A percentile compares a stretch with the other conserved stretches of the same genome.
phyloP scores from a whole-genome alignment of 2,329 filamentous ascomycete species.

The Ophiostoma himal-ulmi region DNA sequence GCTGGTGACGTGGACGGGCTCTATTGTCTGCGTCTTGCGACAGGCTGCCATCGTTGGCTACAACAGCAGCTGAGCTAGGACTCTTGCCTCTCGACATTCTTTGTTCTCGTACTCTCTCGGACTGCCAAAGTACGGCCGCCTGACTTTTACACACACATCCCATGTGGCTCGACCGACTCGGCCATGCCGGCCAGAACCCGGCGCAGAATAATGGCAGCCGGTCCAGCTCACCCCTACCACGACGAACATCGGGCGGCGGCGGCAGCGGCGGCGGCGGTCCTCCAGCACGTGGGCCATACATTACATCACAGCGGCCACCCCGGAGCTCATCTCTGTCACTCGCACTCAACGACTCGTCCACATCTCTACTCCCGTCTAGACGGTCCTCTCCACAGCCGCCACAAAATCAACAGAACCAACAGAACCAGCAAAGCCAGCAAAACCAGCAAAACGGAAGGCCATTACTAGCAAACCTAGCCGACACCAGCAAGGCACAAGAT shows the following conservation, averaged over 20 bases:
- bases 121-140: not conserved
- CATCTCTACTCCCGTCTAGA: conserved; percentile 63
- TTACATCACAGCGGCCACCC: conserved; percentile 63
- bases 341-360: conserved; percentile 59
- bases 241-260: conserved; percentile 45
- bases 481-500: conserved; percentile 38
- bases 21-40: not conserved
- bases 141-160: conserved; percentile 9
- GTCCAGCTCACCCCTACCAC: conserved; percentile 48
- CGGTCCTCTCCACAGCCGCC: conserved; percentile 32
- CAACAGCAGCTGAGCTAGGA: not conserved
- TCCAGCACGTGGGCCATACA: conserved; percentile 63
- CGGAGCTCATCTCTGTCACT: conserved; percentile 74
- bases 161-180: conserved; percentile 91
- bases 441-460: conserved; percentile 62
- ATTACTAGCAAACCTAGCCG: conserved; percentile 43
- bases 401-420: not conserved
- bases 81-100: not conserved
- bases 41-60: conserved; percentile 5
- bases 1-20: not conserved
- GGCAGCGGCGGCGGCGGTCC: conserved; percentile 58
- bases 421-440: not conserved
- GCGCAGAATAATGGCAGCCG: conserved; percentile 55
- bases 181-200: conserved; percentile 54
- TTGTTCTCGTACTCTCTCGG: not conserved